Percentiles rank a stretch among this genome's conserved stretches.
phyloP scores from a whole-genome alignment of 1,284 basidiomycete species.

The Ganoderma boninense region DNA sequence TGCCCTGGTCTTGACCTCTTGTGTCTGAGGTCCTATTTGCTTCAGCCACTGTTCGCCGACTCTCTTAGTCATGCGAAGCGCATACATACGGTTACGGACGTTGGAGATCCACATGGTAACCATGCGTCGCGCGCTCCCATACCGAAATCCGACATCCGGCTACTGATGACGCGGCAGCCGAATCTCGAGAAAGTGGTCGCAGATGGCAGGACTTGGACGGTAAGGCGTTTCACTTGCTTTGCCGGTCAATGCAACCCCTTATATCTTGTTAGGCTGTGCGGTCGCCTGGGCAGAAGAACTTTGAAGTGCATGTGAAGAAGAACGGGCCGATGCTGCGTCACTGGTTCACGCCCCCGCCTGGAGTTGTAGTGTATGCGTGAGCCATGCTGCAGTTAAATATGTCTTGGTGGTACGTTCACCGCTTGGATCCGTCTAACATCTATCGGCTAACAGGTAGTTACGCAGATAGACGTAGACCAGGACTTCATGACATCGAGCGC shows the following conservation, averaged over 20 bases:
- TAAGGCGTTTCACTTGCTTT: constrained; percentile 37
- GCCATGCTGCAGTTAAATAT: not conserved
- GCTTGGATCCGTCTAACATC: not conserved
- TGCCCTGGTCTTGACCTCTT: not conserved
- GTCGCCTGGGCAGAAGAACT: constrained; percentile 11
- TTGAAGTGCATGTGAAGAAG: constrained; percentile 33
- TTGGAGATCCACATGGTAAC: constrained; percentile 51
- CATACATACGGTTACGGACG: constrained; percentile 58
- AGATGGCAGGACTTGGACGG: constrained; percentile 66
- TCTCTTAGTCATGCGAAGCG: constrained; percentile 49
- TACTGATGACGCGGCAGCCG: constrained; percentile 52
- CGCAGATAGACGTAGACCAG: not conserved
- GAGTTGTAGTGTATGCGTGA: constrained; percentile 2
- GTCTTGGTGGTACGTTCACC: not conserved
- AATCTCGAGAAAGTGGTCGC: constrained; percentile 58
- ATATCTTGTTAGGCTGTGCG: constrained; percentile 26
- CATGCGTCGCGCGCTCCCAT: constrained; percentile 54
- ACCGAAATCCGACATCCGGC: constrained; percentile 49
- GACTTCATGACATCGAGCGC: not conserved
- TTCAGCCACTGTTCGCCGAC: constrained; percentile 38
- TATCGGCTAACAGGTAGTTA: not conserved
- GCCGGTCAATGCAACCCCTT: not conserved
- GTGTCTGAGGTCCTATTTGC: not conserved
- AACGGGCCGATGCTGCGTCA: constrained; percentile 32
- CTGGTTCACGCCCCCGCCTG: constrained; percentile 40